A percentile compares a stretch with the other conserved stretches of the same genome.
These are phyloP conservation scores for Mycena leptocephala DNA, from an alignment of 768 basidiomycete genomes.

Conservation along the genomic window DNA sequence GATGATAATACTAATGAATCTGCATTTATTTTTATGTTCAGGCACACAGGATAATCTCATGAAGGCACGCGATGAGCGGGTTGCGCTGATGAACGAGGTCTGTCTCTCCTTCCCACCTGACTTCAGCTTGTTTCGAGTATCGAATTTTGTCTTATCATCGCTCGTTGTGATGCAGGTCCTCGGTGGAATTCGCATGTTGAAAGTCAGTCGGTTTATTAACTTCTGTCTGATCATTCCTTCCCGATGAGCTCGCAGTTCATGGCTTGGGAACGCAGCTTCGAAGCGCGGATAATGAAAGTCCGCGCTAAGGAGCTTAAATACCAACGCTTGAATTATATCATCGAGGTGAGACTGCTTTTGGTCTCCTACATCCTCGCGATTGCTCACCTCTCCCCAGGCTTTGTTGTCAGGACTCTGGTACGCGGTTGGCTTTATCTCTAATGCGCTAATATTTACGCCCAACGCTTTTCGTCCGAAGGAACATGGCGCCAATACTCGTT, in stretches of 20 bases:
- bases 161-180: constrained; percentile 69
- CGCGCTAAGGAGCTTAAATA: constrained; percentile 76
- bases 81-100: constrained; percentile 85
- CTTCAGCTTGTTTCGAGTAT: neutral
- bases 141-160: too few species aligned
- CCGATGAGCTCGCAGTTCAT: constrained; percentile 66
- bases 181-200: constrained; percentile 93
- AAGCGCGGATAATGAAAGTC: constrained; percentile 69
- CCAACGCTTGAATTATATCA: constrained; percentile 76
- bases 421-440: too few species aligned
- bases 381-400: neutral
- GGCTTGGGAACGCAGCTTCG: constrained; percentile 83
- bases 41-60: constrained; percentile 86
- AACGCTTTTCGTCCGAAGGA: constrained; percentile 50
- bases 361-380: neutral
- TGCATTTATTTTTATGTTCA: constrained; percentile 5
- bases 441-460: too few species aligned
- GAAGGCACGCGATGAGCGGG: constrained; percentile 84
- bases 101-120: constrained; percentile 62
- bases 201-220: constrained; percentile 50
- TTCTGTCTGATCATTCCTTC: neutral
- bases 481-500: constrained; percentile 68
- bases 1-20: neutral
- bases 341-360: constrained; percentile 59
- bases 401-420: constrained; percentile 56